Percentiles rank a stretch among this genome's conserved stretches.
These are phyloP conservation scores for Colletotrichum echinochloae DNA, from an alignment of 2,329 filamentous ascomycete species.

Conservation along the genomic window DNA sequence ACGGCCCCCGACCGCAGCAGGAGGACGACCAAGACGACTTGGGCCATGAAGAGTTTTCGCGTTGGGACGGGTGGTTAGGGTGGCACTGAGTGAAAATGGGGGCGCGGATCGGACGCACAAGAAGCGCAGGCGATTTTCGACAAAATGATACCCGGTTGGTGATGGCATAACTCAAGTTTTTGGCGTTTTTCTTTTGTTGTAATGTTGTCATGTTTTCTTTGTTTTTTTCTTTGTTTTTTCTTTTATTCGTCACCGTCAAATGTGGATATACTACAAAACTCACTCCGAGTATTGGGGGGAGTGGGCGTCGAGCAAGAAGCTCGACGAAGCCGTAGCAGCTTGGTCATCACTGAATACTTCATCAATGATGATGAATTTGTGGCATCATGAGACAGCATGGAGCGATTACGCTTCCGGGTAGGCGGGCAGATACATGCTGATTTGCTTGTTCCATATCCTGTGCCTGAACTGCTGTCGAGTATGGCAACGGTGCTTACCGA, in stretches of 20 bases:
- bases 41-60: not conserved
- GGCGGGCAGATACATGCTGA: too few species aligned
- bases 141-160: conserved; percentile 5
- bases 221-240: not conserved
- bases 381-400: not conserved
- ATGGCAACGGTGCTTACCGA: not conserved
- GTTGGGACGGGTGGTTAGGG: not conserved
- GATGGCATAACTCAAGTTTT: not conserved
- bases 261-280: not conserved
- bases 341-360: not conserved
- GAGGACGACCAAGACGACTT: not conserved
- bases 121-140: not conserved
- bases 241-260: not conserved
- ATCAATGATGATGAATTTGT: not conserved
- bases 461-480: too few species aligned
- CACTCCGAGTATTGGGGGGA: not conserved
- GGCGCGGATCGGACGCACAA: too few species aligned
- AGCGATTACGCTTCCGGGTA: too few species aligned
- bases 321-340: not conserved
- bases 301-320: not conserved
- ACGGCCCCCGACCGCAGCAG: not conserved
- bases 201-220: not conserved
- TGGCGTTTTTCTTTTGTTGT: not conserved
- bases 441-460: not conserved
- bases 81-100: not conserved